Evolutionary conservation across 208 protist genomes (phyloP).

Genomic region (Leptomonas pyrrhocoris): DNA sequence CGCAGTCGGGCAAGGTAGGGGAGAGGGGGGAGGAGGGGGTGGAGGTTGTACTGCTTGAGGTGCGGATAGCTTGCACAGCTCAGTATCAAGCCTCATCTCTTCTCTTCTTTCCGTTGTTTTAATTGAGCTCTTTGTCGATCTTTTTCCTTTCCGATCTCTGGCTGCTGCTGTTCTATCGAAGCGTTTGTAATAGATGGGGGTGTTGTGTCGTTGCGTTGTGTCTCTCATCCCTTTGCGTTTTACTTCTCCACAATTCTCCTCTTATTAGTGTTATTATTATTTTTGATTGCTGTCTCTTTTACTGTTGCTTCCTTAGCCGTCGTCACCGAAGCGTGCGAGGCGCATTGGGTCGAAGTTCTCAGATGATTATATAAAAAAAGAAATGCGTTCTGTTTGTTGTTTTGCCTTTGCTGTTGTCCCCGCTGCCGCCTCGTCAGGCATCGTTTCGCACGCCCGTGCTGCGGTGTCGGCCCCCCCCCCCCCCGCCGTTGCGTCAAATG

Average conservation of each 20-base stretch:
- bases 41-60: background rate
- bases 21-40: background rate
- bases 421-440: no score
- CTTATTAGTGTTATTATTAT: slow-evolving; percentile 10
- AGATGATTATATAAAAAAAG: background rate
- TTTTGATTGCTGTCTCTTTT: slow-evolving; percentile 14
- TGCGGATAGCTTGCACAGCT: background rate
- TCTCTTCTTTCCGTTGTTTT: background rate
- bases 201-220: background rate
- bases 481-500: no score
- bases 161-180: no score
- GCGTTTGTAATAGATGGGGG: no score
- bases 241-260: background rate
- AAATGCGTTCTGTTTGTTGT: slow-evolving; percentile 7
- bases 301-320: background rate
- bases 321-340: background rate
- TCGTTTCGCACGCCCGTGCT: no score
- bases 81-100: background rate
- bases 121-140: background rate
- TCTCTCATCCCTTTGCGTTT: background rate
- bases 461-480: no score
- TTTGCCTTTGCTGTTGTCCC: no score
- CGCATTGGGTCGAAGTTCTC: no score
- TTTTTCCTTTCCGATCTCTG: background rate
- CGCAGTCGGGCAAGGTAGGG: background rate